phyloP scores from a whole-genome alignment of 768 basidiomycete species.

The Podaxis sp. region DNA sequence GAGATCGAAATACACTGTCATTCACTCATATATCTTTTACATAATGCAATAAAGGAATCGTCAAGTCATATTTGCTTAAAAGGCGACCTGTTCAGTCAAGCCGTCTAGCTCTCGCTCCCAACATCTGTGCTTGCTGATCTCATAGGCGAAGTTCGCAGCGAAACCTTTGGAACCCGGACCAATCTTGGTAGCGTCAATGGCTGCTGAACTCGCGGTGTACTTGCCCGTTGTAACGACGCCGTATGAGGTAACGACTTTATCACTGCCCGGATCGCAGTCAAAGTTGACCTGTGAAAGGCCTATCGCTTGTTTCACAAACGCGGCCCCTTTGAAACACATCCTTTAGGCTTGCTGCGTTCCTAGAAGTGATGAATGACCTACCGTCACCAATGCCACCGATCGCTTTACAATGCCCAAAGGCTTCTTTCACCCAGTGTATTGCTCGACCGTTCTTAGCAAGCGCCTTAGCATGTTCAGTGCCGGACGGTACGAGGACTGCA shows the following conservation, averaged over 20 bases:
- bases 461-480: constrained; percentile 55
- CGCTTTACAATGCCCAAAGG: constrained; percentile 84
- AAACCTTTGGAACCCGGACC: constrained; percentile 50
- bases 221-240: constrained; percentile 64
- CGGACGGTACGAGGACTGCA: constrained; percentile 76
- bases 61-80: constrained; percentile 21
- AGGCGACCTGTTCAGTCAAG: constrained; percentile 51
- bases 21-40: no score
- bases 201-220: constrained; percentile 39
- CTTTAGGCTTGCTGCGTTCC: not conserved
- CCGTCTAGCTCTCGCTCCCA: constrained; percentile 63
- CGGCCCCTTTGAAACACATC: constrained; percentile 36
- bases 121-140: constrained; percentile 67
- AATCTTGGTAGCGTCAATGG: constrained; percentile 44
- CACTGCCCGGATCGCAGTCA: constrained; percentile 28
- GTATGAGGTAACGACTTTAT: constrained; percentile 54
- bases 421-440: constrained; percentile 83
- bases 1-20: no score
- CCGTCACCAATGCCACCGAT: constrained; percentile 78
- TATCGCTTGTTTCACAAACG: constrained; percentile 47
- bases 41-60: no score
- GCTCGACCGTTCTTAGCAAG: constrained; percentile 65
- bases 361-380: constrained; percentile 21
- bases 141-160: constrained; percentile 55
- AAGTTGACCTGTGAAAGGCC: constrained; percentile 48